Base-by-base conservation (phyloP, 805 yeast genomes). In the Citeromyces nyonsensis region DNA sequence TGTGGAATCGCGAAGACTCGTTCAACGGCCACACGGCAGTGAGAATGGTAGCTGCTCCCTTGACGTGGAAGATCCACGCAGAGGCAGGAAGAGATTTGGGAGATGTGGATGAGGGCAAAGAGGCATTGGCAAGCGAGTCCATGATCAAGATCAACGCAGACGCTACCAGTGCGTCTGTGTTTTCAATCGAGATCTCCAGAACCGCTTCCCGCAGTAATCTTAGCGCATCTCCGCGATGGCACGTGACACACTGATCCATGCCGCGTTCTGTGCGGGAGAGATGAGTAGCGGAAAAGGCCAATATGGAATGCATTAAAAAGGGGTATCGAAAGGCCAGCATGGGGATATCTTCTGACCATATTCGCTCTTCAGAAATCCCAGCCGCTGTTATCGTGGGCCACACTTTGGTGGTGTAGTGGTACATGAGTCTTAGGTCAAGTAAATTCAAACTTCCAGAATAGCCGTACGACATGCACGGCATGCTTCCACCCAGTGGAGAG, bases 61-160 rank as follows among this genome's bases (percentile, higher is more conserved):
- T 81, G 9, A 88, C 95, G 47, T 88, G 96, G 60, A 83, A 91
- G 35, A 88, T 75, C 97, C 97, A 88, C 0, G 96, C 94, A 3
- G 91, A 75, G 2, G 96, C 86, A 1, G 95, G 94, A 36, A 85
- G 53, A 3, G 85, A 75, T 40, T 67, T 69, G 3, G 73, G 61
- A 4, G 69, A 57, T 2, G 57, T 51, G 6, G 59, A 50, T 2
- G 60, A 46, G 29, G 71, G 94, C 30, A 68, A 57, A 3, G 76
- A 70, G 0, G 95, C 96, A 52, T 86, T 86, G 3, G 96, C 96
- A 40, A 84, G 58, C 0, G 96, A 82, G 50, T 88, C 97, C 81
- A 88, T 81, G 35, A 85, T 85, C 35, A 88, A 59, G 26, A 88
- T 73, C 39, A 86, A 63, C 0, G 95, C 94, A 33, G 93, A 75